Evolutionary conservation across 306 rosid species (phyloP), one percentile per base, ranked within the genome.

Genomic region (Malus asiatica): DNA sequence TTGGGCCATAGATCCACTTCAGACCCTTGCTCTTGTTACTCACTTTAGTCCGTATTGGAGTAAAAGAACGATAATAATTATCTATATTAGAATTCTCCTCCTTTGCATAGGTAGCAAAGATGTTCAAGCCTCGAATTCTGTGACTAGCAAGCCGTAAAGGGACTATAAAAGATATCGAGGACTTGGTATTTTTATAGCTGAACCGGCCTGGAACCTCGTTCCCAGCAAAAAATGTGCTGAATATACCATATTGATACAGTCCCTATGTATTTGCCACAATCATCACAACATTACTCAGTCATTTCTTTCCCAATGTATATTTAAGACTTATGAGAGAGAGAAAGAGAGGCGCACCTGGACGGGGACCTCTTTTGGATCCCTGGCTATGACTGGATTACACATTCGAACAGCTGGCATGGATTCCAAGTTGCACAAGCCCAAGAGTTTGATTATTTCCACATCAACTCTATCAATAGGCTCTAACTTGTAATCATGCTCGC

Each of bases 321-420:
- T 1, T 35, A 46, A 1, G 51, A 45, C 51, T 45, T 45, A 4
- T 4, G 46, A 46, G 16, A 45, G 16, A 45, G 15, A 16, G 59
- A 53, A 0, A 53, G 23, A 1, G 23, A 18, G 8, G 23, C 23
- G 59, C 20, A 53, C 23, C 59, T 53, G 59, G 23, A 16, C 38
- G 0, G 6, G 5, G 35, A 32, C 35, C 35, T 4, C 1, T 0
- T 32, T 0, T 32, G 4, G 32, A 30, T 0, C 32, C 6, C 1
- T 4, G 6, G 0, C 0, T 4, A 0, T 0, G 35, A 0, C 0
- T 32, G 35, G 32, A 30, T 30, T 0, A 4, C 0, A 0, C 5
- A 4, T 30, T 33, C 4, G 5, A 22, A 23, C 1, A 6, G 2
- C 8, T 29, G 20, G 6, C 67, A 32, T 3, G 42, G 45, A 32